Conservation (phyloP, 2,329 filamentous ascomycete genomes). For the Akanthomyces uredinophilus region DNA sequence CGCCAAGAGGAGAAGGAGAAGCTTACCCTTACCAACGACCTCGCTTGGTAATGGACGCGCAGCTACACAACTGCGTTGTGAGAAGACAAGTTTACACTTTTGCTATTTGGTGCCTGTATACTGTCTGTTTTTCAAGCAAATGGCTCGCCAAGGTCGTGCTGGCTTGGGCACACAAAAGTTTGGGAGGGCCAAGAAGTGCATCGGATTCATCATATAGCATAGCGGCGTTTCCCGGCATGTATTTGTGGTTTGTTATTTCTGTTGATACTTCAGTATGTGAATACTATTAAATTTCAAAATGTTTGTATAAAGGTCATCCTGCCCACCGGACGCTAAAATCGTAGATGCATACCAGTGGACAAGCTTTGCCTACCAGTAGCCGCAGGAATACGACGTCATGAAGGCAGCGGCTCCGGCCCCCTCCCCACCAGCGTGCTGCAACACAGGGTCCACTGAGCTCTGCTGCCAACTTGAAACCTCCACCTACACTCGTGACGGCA, state of each 20-base stretch:
- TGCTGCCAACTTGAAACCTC: slow-evolving; percentile 12
- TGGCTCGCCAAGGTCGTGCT: neutral
- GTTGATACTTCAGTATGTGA: slow-evolving; percentile 13
- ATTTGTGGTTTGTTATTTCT: slow-evolving; percentile 7
- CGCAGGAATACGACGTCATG: slow-evolving; percentile 10
- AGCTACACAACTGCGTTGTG: neutral
- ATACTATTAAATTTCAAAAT: neutral
- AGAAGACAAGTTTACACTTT: neutral
- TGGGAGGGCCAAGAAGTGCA: slow-evolving; percentile 1
- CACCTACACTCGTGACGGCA: slow-evolving; percentile 6
- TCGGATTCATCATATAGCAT: slow-evolving; percentile 14
- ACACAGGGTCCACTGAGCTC: neutral
- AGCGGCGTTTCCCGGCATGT: slow-evolving; percentile 14
- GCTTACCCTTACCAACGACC: slow-evolving; percentile 37
- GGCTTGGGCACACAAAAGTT: neutral
- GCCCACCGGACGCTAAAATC: neutral
- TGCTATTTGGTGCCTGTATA: slow-evolving; percentile 1
- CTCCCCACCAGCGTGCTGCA: slow-evolving; percentile 1
- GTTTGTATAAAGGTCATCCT: too few species aligned
- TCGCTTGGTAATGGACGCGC: slow-evolving; percentile 32
- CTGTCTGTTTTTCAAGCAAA: neutral
- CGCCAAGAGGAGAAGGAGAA: slow-evolving; percentile 46
- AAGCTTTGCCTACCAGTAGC: neutral
- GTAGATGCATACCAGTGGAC: neutral
- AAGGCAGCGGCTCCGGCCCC: neutral